These are phyloP conservation scores for Seminavis robusta DNA, from an alignment of 108 stramenopile species.

Conservation along the genomic window DNA sequence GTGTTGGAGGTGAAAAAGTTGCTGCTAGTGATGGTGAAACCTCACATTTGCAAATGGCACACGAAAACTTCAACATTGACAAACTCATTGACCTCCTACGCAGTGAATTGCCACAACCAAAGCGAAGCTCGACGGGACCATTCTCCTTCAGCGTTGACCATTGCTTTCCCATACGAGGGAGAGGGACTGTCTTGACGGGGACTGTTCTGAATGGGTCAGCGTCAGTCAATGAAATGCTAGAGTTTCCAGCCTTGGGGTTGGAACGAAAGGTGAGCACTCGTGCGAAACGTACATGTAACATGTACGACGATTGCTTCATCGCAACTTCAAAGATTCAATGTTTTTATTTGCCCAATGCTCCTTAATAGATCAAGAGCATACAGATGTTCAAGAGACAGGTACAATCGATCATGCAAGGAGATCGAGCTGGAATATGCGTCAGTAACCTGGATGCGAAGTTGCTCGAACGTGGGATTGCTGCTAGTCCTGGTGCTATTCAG, in stretches of 20 bases:
- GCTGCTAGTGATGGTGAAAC: conserved; percentile 48
- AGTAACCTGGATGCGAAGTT: conserved; percentile 88
- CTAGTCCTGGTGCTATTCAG: conserved; percentile 84
- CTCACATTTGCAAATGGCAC: not conserved
- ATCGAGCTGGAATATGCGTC: conserved; percentile 96
- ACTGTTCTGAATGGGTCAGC: conserved; percentile 84
- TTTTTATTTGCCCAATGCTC: no score
- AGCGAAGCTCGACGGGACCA: conserved; percentile 28
- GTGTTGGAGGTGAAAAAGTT: conserved; percentile 91
- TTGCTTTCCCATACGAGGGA: conserved; percentile 94
- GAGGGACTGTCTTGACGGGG: conserved; percentile 97
- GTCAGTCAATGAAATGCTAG: conserved; percentile 86
- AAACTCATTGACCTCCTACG: conserved; percentile 58
- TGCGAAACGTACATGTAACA: no score
- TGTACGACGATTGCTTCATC: no score
- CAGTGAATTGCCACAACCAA: conserved; percentile 58
- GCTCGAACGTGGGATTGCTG: conserved; percentile 90
- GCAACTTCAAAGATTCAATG: no score
- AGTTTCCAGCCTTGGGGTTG: conserved; percentile 84
- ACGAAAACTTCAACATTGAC: conserved; percentile 50
- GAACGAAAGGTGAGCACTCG: no score
- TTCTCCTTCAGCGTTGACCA: conserved; percentile 93
- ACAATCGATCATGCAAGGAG: conserved; percentile 75
- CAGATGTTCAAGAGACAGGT: conserved; percentile 96
- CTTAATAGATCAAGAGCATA: conserved; percentile 95